Evolutionary conservation across 768 basidiomycete genomes (phyloP), one percentile per base, ranked within the genome.

Genomic region (Galerina sulciceps): DNA sequence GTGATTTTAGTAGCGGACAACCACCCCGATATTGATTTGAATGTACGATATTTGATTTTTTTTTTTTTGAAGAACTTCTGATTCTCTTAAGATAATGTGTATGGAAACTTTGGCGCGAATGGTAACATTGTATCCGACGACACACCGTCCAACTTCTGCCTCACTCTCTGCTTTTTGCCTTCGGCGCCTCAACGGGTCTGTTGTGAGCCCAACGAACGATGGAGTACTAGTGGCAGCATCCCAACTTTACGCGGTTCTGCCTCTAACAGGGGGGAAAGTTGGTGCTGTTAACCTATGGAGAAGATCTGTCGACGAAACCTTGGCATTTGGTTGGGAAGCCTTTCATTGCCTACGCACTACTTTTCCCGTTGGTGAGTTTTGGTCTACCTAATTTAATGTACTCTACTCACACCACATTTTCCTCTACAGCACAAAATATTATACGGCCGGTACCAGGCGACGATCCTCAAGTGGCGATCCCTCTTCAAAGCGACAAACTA

Each of bases 211-310:
- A 1, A 78, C 76, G 3, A 75, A 79, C 48, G 31, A 52, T 15
- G 56, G 67, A 20, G 64, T 88, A 5, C 58, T 85, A 0, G 63
- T 73, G 41, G 77, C 85, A 13, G 80, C 87, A 2, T 85, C 85
- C 6, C 68, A 74, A 17, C 77, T 94, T 18, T 90, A 88, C 57
- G 74, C 86, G 3, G 73, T 79, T 20, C 77, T 94, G 5, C 88
- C 88, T 70, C 73, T 84, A 26, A 87, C 89, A 0, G 91, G 91
- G 18, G 93, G 93, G 8, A 94, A 93, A 72, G 86, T 91, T 9
- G 90, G 88, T 22, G 86, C 87, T 14, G 78, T 85, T 10, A 83
- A 77, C 51, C 65, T 89, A 5, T 94, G 93, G 93, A 81, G 87
- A 61, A 91, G 89, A 65, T 85, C 85, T 14, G 58, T 93, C 22